Conservation (phyloP, 805 yeast genomes). For the Monosporozyma siamensis region DNA sequence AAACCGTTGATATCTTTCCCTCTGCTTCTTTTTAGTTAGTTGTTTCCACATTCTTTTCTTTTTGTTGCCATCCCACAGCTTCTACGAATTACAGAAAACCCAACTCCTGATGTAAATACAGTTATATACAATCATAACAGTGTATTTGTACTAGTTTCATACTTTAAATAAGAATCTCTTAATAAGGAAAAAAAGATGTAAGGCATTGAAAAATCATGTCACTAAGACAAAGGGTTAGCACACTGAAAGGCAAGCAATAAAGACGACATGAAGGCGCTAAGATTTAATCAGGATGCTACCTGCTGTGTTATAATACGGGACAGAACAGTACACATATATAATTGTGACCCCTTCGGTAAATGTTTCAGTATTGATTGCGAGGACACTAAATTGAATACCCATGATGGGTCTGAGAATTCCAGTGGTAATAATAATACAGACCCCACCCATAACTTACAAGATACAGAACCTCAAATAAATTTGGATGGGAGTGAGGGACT, state of each 20-base stretch:
- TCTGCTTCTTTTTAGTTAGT: too few relatives aligned
- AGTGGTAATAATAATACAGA: background rate
- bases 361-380: constrained; percentile 34
- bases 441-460: background rate
- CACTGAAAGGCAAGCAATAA: background rate
- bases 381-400: background rate
- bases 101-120: too few relatives aligned
- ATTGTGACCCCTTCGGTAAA: constrained; percentile 80
- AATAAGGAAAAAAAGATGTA: too few relatives aligned
- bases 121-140: too few relatives aligned
- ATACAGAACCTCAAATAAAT: constrained; percentile 1
- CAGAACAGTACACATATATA: constrained; percentile 61
- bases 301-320: constrained; percentile 69
- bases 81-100: too few relatives aligned
- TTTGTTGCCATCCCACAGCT: too few relatives aligned
- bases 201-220: background rate
- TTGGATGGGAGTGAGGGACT: background rate
- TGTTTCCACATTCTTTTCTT: too few relatives aligned
- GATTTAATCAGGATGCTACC: constrained; percentile 84
- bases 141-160: too few relatives aligned
- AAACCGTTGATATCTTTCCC: background rate
- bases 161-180: too few relatives aligned
- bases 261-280: constrained; percentile 36
- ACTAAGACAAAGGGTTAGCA: background rate
- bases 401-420: background rate